Percentiles rank a stretch among this genome's conserved stretches.
These are phyloP conservation scores for Aspergillus niger DNA, from an alignment of 2,329 filamentous ascomycete species.

Conservation along the genomic window DNA sequence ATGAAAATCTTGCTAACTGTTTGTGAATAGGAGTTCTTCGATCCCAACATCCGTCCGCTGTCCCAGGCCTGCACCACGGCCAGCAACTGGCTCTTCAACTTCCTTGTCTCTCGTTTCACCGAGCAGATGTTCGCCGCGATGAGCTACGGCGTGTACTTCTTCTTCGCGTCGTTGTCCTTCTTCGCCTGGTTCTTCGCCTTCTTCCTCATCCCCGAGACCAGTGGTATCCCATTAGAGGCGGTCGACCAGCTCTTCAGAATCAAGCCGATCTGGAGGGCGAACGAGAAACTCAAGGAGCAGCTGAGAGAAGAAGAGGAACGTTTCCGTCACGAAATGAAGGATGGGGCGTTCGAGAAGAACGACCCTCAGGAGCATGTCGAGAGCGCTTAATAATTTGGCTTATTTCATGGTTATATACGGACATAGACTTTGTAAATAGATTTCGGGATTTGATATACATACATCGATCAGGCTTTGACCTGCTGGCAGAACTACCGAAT, in stretches of 20 bases:
- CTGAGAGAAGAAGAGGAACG: conserved; percentile 39
- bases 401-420: not conserved
- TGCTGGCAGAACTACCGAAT: not conserved
- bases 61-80: conserved; percentile 67
- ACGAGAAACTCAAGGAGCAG: conserved; percentile 32
- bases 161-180: conserved; percentile 67
- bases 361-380: conserved; percentile 27
- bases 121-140: conserved; percentile 45
- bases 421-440: conserved; percentile 1
- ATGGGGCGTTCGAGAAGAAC: conserved; percentile 23
- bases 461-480: conserved; percentile 1
- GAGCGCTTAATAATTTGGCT: conserved; percentile 46
- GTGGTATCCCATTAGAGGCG: conserved; percentile 64
- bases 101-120: conserved; percentile 40
- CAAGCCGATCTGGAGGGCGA: conserved; percentile 39
- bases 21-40: conserved; percentile 63
- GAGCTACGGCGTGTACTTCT: conserved; percentile 67
- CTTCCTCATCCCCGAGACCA: conserved; percentile 67
- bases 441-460: not conserved
- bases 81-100: conserved; percentile 41
- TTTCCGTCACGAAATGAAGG: conserved; percentile 36
- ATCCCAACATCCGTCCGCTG: conserved; percentile 67
- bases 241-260: conserved; percentile 64
- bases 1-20: conserved; percentile 11
- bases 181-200: conserved; percentile 61